These are phyloP conservation scores for Gloeostereum incarnatum DNA, from an alignment of 768 basidiomycete species.

Conservation along the genomic window DNA sequence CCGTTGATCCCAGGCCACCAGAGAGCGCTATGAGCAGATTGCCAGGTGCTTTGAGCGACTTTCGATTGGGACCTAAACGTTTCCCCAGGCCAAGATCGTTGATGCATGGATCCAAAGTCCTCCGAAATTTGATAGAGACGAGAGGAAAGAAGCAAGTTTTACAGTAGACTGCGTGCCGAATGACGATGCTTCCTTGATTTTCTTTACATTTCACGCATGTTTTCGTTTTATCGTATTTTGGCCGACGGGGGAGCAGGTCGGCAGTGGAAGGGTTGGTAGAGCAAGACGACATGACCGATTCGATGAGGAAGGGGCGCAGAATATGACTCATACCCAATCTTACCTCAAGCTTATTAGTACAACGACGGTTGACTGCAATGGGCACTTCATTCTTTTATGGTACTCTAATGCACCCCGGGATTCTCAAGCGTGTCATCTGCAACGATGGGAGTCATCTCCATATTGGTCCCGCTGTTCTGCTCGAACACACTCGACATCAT, in stretches of 20 bases:
- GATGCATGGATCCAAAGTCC: not conserved
- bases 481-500: slow-evolving; percentile 70
- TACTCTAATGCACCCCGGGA: slow-evolving; percentile 80
- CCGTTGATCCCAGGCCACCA: slow-evolving; percentile 71
- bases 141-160: slow-evolving; percentile 35
- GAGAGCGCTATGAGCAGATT: slow-evolving; percentile 64
- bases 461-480: slow-evolving; percentile 64
- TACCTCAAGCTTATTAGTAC: too few relatives aligned
- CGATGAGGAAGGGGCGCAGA: too few relatives aligned
- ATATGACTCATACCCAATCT: too few relatives aligned
- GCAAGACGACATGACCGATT: too few relatives aligned
- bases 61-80: slow-evolving; percentile 18
- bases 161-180: slow-evolving; percentile 81
- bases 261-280: too few relatives aligned
- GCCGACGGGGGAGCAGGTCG: slow-evolving; percentile 28
- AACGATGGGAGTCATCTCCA: slow-evolving; percentile 55
- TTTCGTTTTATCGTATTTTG: slow-evolving; percentile 59
- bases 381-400: slow-evolving; percentile 76
- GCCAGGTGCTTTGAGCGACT: slow-evolving; percentile 55
- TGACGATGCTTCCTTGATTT: slow-evolving; percentile 55
- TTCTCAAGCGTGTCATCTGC: slow-evolving; percentile 68
- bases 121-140: slow-evolving; percentile 2
- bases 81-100: too few relatives aligned
- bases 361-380: too few relatives aligned
- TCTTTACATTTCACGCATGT: slow-evolving; percentile 70